Conservation (phyloP, 768 basidiomycete species). For the Thelephora aurantiotincta region DNA sequence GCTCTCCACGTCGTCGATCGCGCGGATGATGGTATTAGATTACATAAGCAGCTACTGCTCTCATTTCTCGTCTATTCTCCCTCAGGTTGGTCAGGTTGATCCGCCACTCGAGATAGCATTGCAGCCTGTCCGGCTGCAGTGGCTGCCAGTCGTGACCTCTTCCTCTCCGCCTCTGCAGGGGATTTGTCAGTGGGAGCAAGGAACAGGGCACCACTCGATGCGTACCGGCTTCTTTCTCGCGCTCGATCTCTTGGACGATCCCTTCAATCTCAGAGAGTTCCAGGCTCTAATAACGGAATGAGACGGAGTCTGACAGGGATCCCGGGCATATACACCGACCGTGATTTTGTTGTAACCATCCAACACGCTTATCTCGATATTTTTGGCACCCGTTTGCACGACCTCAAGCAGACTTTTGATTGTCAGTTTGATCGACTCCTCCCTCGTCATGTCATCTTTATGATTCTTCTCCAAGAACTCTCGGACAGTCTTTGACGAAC, state of each 20-base stretch:
- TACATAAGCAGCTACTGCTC: no score
- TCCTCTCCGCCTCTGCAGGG: conserved; percentile 79
- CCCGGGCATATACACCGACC: conserved; percentile 29
- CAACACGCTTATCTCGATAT: conserved; percentile 98
- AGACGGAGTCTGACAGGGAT: not conserved
- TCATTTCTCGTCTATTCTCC: conserved; percentile 16
- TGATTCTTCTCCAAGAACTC: conserved; percentile 99
- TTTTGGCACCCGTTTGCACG: conserved; percentile 99
- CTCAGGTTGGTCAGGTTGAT: conserved; percentile 21
- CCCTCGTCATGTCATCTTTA: conserved; percentile 76
- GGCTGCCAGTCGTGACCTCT: conserved; percentile 78
- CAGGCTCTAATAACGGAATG: conserved; percentile 43
- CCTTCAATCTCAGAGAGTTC: conserved; percentile 79
- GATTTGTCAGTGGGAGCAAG: conserved; percentile 3
- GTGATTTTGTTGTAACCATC: conserved; percentile 89
- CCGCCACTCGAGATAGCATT: conserved; percentile 50
- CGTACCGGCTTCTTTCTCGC: conserved; percentile 88
- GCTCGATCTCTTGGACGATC: conserved; percentile 87
- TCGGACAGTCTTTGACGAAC: conserved; percentile 95
- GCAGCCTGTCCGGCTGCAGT: conserved; percentile 87
- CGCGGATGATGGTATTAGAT: no score
- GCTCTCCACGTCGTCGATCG: no score
- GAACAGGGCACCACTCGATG: not conserved
- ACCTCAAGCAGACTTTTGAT: conserved; percentile 94
- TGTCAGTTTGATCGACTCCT: conserved; percentile 88